Percentiles rank a stretch among this genome's conserved stretches.
These are phyloP conservation scores for Melaleuca alternifolia DNA, from an alignment of 345 rosid genomes.

Conservation along the genomic window DNA sequence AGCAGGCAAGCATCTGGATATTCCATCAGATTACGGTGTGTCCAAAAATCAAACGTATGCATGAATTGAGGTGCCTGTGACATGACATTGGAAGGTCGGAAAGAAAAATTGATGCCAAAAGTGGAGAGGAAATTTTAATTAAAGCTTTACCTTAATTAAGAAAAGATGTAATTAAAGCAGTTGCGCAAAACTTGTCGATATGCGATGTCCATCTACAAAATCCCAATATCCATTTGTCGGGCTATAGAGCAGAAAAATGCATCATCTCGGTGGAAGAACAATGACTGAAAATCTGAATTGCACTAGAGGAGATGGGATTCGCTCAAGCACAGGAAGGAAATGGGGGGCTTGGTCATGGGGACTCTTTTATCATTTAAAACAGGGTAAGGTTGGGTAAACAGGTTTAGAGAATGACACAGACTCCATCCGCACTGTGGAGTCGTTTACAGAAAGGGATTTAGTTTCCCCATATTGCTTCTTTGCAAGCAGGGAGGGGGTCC, in stretches of 20 bases:
- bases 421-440: too few species aligned
- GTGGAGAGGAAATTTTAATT: neutral
- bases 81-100: neutral
- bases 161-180: too few species aligned
- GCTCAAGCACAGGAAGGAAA: neutral
- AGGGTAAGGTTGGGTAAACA: neutral
- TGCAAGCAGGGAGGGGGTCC: neutral
- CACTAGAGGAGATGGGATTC: neutral
- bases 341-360: neutral
- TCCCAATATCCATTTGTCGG: neutral
- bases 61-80: neutral
- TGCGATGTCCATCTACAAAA: accelerated
- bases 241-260: neutral
- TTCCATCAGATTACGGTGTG: neutral
- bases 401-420: neutral
- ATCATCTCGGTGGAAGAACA: neutral
- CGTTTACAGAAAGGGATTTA: neutral
- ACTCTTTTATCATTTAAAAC: neutral
- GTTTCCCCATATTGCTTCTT: neutral
- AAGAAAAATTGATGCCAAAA: neutral
- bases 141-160: too few species aligned
- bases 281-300: neutral
- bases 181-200: accelerated
- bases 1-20: neutral
- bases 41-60: neutral